Evolutionary conservation across 768 basidiomycete genomes (phyloP), one percentile per base, ranked within the genome.

Genomic region (Lyophyllum atratum): DNA sequence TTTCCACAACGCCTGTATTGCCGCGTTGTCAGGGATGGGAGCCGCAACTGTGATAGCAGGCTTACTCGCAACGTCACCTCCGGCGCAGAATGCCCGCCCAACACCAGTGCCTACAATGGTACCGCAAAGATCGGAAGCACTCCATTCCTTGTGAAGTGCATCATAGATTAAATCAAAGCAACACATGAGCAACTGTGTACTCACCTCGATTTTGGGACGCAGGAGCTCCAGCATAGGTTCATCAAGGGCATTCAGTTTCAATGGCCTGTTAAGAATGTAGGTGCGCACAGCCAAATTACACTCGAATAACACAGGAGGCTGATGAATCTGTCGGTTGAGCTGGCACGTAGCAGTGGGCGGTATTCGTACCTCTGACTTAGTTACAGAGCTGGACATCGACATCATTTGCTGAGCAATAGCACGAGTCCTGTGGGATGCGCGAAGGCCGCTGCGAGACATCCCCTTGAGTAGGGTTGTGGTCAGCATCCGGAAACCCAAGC

Each of bases 1-100:
- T 66, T 52, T 75, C 56, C 12, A 89, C 73, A 48, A 92, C 85
- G 63, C 71, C 90, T 92, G 15, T 2, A 37, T 55, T 55, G 25
- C 37, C 3, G 15, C 21, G 33, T 28, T 42, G 49, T 62, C 33
- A 50, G 37, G n/a, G 42, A 49, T 25, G 62, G n/a, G 37, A 52
- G 24, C n/a, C 24, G 19, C 28, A 46, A 43, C 49, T 45, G 21
- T 40, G 49, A 49, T 54, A 43, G 29, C 14, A 21, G 19, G 79
- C 89, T 72, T 64, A 95, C 96, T 77, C 57, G 85, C 87, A 55
- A 99, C 91, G 72, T 99, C 97, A 43, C 97, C 97, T 14, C 97
- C 97, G 6, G 92, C 89, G 66, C 95, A 98, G 69, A 98, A 98
- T 12, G 89, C 92, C 56, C 85, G 79, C 3, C 87, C 89, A 12